phyloP scores from a whole-genome alignment of 2,329 filamentous ascomycete genomes.

The Berkeleyomyces basicola region DNA sequence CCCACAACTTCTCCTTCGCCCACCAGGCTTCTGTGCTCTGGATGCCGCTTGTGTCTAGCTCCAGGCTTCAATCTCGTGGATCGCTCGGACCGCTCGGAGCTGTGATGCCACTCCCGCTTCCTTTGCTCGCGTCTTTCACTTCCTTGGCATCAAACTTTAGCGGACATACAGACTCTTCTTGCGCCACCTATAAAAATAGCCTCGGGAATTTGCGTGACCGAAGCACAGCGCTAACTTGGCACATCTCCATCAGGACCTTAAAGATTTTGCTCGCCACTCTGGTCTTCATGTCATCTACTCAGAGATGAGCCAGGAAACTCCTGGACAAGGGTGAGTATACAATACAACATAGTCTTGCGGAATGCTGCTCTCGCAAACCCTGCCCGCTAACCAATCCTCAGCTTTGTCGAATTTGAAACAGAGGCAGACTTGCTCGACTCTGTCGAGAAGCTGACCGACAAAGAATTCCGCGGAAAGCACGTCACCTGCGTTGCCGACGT shows the following conservation, averaged over 20 bases:
- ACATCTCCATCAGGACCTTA: conserved; percentile 56
- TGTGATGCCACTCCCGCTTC: neutral
- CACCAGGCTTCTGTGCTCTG: neutral
- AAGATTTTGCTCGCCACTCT: conserved; percentile 96
- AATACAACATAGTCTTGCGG: neutral
- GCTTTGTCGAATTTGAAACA: conserved; percentile 96
- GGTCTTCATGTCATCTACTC: conserved; percentile 96
- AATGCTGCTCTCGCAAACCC: neutral
- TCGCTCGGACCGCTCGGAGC: neutral
- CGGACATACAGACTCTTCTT: neutral
- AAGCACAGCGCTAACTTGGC: neutral
- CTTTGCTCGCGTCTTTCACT: neutral
- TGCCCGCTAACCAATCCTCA: conserved; percentile 23
- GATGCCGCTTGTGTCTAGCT: neutral
- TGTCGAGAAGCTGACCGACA: conserved; percentile 84
- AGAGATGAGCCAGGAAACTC: conserved; percentile 75
- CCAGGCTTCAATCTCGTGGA: neutral
- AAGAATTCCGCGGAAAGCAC: conserved; percentile 78
- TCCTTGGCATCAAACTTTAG: neutral
- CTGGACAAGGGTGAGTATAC: conserved; percentile 7
- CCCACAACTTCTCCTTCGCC: neutral
- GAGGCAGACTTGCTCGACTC: conserved; percentile 76
- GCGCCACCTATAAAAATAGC: neutral
- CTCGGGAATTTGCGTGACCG: too few relatives aligned
- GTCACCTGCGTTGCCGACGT: conserved; percentile 84